These are phyloP conservation scores for Podospora bellae-mahoneyi DNA, from an alignment of 495 filamentous ascomycete species.

Conservation along the genomic window DNA sequence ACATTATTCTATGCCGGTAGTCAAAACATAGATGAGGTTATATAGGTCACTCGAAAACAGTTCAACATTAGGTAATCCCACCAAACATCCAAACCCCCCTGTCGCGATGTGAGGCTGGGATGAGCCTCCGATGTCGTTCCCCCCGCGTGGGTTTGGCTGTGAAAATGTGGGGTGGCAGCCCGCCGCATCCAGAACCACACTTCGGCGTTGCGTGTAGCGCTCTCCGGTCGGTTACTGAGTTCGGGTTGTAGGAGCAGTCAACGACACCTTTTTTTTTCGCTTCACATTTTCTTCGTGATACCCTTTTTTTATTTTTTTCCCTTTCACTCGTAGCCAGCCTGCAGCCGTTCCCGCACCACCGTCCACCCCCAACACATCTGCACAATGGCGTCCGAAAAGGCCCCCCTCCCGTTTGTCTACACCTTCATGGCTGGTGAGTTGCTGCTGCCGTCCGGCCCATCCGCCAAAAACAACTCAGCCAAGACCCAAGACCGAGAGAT, in stretches of 20 bases:
- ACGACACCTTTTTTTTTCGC: slow-evolving; percentile 9
- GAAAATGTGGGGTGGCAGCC: slow-evolving; percentile 2
- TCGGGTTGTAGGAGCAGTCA: slow-evolving; percentile 5
- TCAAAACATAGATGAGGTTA: not conserved
- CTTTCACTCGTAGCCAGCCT: not conserved
- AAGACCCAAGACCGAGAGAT: not conserved
- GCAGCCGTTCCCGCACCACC: not conserved
- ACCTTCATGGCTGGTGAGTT: slow-evolving; percentile 36
- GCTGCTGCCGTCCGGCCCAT: not conserved
- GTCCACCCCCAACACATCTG: not conserved
- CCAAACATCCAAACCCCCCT: not conserved
- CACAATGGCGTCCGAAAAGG: slow-evolving; percentile 34
- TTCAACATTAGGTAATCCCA: not conserved
- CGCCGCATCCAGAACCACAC: not conserved
- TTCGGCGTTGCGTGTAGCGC: slow-evolving; percentile 6
- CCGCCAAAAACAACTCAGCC: slow-evolving; percentile 19
- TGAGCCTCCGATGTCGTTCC: slow-evolving; percentile 24
- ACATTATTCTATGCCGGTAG: not conserved
- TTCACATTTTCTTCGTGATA: slow-evolving; percentile 14
- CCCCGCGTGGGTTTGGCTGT: slow-evolving; percentile 9
- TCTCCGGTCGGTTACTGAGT: slow-evolving; percentile 10
- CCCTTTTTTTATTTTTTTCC: slow-evolving; percentile 13
- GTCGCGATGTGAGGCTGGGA: not conserved
- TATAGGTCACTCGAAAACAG: not conserved
- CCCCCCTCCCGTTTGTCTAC: slow-evolving; percentile 37